Percentiles rank a stretch among this genome's conserved stretches.
Evolutionary conservation across 2,329 filamentous ascomycete species (phyloP).

Genomic region (Colletotrichum abscissum): DNA sequence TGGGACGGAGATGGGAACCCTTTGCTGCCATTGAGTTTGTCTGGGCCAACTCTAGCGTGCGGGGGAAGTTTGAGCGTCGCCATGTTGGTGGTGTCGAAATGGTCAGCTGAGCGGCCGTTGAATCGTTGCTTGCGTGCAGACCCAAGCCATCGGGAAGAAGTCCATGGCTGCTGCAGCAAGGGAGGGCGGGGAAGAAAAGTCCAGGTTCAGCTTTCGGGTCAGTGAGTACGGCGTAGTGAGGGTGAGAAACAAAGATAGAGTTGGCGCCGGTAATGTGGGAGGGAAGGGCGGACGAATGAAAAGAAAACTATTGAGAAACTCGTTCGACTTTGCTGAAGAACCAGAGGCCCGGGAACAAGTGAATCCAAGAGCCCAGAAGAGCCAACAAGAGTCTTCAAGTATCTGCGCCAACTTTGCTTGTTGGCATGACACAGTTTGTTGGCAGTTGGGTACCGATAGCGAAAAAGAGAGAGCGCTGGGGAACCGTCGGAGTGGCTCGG

Average conservation of each 20-base stretch:
- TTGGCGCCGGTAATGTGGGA: neutral
- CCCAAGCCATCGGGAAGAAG: constrained; percentile 13
- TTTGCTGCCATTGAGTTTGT: constrained; percentile 14
- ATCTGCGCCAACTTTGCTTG: neutral
- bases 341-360: neutral
- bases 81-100: neutral
- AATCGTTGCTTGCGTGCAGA: neutral
- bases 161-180: neutral
- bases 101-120: constrained; percentile 6
- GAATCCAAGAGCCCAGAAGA: neutral
- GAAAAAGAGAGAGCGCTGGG: neutral
- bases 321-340: neutral
- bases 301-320: neutral
- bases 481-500: neutral
- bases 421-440: too few species aligned
- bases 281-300: neutral
- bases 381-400: neutral
- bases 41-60: neutral
- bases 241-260: neutral
- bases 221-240: neutral
- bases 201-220: neutral
- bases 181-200: neutral
- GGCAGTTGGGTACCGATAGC: neutral
- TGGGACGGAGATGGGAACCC: constrained; percentile 3
- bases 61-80: neutral